Base-by-base conservation (phyloP, 1,284 basidiomycete species). In the Irpex sp. region DNA sequence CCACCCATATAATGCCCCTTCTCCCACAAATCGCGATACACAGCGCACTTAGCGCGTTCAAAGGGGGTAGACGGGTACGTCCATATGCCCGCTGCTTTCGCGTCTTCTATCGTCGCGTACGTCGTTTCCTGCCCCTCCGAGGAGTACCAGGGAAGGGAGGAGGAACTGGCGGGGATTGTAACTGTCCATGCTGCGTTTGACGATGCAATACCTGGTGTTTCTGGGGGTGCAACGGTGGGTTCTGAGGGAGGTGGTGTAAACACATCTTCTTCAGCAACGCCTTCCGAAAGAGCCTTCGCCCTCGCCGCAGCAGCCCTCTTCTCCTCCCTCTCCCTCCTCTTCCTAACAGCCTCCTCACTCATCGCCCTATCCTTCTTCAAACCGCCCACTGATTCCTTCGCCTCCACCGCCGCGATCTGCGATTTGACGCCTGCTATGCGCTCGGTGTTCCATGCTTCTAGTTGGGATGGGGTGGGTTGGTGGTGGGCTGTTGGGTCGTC, bases 1-100 rank as follows among this genome's bases (percentile, higher is more conserved):
- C 84, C 85, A 54, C 93, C 93, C 82, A 96, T 84, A 71, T 85
- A 96, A 72, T 88, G 88, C 2, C 91, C 92, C 74, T 88, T 82
- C 64, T 86, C 81, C 86, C 91, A 91, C 16, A 98, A 73, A 63
- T 87, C 87, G 53, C 82, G 82, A 72, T 94, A 97, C 5, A 95
- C 88, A 4, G 81, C 88, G 65, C 89, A 93, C 61, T 85, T 82
- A 4, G 93, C 91, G 2, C 82, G 78, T 69, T 96, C 88, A 42
- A 79, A 71, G 2, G 81, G 72, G 0, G 79, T 88, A 1, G 76
- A 70, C 0, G 94, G 94, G 70, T 89, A 96, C 3, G 77, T 76
- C 91, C 92, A 96, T 33, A 96, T 71, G 1, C 87, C 86, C 0
- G 88, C 88, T 8, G 74, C 73, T 37, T 79, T 81, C 2, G 94